phyloP scores from a whole-genome alignment of 257 asterid species.

The Solanum piurae region DNA sequence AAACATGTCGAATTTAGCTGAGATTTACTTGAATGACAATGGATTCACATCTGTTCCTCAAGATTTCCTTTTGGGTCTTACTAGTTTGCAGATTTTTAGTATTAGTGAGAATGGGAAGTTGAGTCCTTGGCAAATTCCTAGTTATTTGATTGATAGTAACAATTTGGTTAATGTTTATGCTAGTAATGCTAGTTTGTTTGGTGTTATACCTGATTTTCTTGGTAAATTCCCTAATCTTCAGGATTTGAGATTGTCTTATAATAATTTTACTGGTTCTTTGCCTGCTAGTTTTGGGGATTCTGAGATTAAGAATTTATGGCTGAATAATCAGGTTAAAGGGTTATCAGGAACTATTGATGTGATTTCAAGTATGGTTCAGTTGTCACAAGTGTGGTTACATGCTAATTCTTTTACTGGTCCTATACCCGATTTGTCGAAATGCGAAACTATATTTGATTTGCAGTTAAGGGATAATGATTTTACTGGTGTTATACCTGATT shows the following conservation, averaged over 20 bases:
- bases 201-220: conserved; percentile 65
- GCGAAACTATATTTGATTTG: conserved; percentile 53
- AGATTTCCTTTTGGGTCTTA: conserved; percentile 47
- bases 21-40: conserved; percentile 45
- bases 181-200: conserved; percentile 43
- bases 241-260: conserved; percentile 56
- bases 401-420: conserved; percentile 62
- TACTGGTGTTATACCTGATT: conserved; percentile 62
- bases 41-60: conserved; percentile 32
- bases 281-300: conserved; percentile 62
- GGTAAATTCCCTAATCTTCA: conserved; percentile 47
- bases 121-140: conserved; percentile 61
- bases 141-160: conserved; percentile 31
- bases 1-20: conserved; percentile 42
- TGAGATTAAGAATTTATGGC: conserved; percentile 61
- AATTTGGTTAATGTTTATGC: conserved; percentile 44
- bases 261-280: conserved; percentile 53
- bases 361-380: conserved; percentile 46
- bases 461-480: conserved; percentile 72
- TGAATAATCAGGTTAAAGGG: conserved; percentile 53
- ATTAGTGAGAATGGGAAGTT: conserved; percentile 38
- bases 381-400: conserved; percentile 75
- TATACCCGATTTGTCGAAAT: conserved; percentile 67
- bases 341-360: conserved; percentile 62
- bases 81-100: conserved; percentile 29